Evolutionary conservation across 2,329 filamentous ascomycete genomes (phyloP), one percentile per base, ranked within the genome.

Genomic region (Endothia cerciana): DNA sequence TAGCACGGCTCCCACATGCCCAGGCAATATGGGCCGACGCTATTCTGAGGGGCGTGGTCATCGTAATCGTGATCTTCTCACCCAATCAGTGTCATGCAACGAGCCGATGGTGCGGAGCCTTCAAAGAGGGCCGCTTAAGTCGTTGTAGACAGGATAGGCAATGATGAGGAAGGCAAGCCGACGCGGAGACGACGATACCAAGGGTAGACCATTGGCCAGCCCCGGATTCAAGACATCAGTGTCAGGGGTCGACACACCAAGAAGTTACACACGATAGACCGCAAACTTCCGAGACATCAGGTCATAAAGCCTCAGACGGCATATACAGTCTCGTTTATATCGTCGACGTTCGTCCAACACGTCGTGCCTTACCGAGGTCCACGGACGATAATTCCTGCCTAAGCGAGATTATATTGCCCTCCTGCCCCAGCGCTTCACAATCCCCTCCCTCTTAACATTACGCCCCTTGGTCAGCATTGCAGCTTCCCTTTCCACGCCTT

Each of bases 361-460:
- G 4, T 49, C 45, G n/a, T 28, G 8, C n/a, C 13, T 49, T 25
- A 49, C n/a, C 28, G 25, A 55, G 15, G 6, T 15, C 25, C 19
- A 36, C 4, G 13, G 51, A 55, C 51, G 17, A 38, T 10, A 22
- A 41, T 4, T 25, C 19, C 36, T 25, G n/a, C 11, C 17, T 38
- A 25, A 38, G n/a, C 6, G 40, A 30, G 17, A 43, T 68, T 43
- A 68, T 13, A 19, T 25, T 25, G 30, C 19, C 41, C 55, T 64
- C 8, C 60, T 60, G 1, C 72, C 73, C 82, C 82, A 84, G 8
- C 80, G 74, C n/a, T 75, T 72, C 28, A 83, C 69, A 30, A 88
- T 75, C 56, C 84, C 80, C 6, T 84, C 82, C 66, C 77, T 80
- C 71, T 80, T 82, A n/a, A 78, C 74, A 67, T 82, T 85, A 69